Evolutionary conservation across 1,139 yeast species (phyloP).

Genomic region (Suhomyces chickasaworum): DNA sequence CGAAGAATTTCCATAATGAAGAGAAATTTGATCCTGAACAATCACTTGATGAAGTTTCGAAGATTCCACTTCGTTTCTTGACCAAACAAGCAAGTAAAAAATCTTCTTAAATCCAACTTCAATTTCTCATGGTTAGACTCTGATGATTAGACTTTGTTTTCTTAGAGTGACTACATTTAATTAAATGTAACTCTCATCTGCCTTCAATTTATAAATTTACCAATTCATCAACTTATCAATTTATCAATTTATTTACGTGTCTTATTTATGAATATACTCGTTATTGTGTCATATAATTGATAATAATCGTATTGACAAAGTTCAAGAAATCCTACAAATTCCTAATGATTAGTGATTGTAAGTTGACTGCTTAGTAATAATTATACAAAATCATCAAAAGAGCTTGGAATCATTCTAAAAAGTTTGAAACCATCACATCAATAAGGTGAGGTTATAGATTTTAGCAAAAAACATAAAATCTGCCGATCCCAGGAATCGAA

Average conservation of each 20-base stretch:
- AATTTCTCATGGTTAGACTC: no score
- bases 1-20: slow-evolving; percentile 14
- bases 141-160: background rate
- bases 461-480: no score
- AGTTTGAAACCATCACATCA: background rate
- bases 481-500: slow-evolving; percentile 52
- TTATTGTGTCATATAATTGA: background rate
- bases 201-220: no score
- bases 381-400: no score
- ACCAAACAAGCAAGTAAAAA: slow-evolving; percentile 16
- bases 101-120: no score
- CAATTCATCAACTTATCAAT: no score
- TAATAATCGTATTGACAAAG: background rate
- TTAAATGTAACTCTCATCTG: no score
- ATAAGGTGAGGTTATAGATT: no score
- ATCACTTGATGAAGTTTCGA: slow-evolving; percentile 29
- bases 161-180: slow-evolving; percentile 6
- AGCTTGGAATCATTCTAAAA: no score
- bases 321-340: no score
- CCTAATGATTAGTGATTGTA: no score
- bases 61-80: slow-evolving; percentile 28
- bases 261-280: background rate
- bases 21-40: slow-evolving; percentile 27
- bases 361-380: no score
- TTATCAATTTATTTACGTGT: background rate